These are phyloP conservation scores for Sabuloglossum arenarium DNA, from an alignment of 495 filamentous ascomycete species.

Conservation along the genomic window DNA sequence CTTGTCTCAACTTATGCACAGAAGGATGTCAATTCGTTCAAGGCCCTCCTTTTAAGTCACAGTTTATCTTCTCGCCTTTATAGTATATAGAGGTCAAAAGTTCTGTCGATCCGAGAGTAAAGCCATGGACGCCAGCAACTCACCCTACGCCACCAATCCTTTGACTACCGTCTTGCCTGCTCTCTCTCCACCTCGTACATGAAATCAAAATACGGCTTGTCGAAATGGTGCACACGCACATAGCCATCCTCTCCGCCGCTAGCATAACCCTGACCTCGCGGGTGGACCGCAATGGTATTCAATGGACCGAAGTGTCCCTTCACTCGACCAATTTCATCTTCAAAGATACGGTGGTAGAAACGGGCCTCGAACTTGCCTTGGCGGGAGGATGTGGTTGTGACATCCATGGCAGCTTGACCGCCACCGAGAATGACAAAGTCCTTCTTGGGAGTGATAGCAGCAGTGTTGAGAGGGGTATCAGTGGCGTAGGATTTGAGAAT, in stretches of 20 bases:
- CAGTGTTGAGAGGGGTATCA: slow-evolving; percentile 94
- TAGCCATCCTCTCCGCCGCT: slow-evolving; percentile 96
- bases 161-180: slow-evolving; percentile 5
- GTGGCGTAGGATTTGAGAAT: slow-evolving; percentile 77
- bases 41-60: neutral
- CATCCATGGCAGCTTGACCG: slow-evolving; percentile 96
- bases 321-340: slow-evolving; percentile 94
- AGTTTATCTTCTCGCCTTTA: neutral
- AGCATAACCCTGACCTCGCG: slow-evolving; percentile 74
- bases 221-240: slow-evolving; percentile 94
- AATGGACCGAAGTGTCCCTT: slow-evolving; percentile 92
- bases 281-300: slow-evolving; percentile 76
- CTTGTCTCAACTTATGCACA: no score
- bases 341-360: slow-evolving; percentile 98
- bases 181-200: slow-evolving; percentile 89
- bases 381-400: slow-evolving; percentile 81
- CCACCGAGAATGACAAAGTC: slow-evolving; percentile 94
- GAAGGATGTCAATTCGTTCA: neutral
- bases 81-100: neutral
- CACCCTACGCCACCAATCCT: neutral
- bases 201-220: slow-evolving; percentile 96
- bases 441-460: slow-evolving; percentile 81
- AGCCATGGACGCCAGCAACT: neutral
- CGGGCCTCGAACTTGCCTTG: slow-evolving; percentile 98
- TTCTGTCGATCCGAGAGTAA: neutral